Base-by-base conservation (phyloP, 208 protist species). In the Leishmania guyanensis region DNA sequence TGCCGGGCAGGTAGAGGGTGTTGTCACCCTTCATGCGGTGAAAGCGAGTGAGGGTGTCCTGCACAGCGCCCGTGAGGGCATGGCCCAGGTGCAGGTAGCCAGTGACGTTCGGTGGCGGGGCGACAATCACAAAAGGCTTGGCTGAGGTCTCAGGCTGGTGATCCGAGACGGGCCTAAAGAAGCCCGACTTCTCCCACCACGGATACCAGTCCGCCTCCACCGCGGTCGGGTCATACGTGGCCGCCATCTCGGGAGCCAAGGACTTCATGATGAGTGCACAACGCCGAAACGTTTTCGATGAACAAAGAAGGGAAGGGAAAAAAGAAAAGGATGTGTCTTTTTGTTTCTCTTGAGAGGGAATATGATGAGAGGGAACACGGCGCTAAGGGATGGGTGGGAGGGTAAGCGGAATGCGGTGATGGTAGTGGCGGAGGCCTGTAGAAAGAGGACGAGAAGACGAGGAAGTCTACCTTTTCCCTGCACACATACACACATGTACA, bases 31-130 rank as follows among this genome's bases (percentile, higher is more conserved):
- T 90, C 99, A 99, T 99, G 66, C 98, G 91, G 72, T 99, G 94
- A 88, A 96, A 99, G 82, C 99, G 95, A 43, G 93, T 93, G 48
- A 99, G 85, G n/a, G 94, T 91, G 89, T 99, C 99, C 91, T 99
- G 97, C 81, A 99, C 93, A 22, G 96, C 89, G 26, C 92, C 94
- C 10, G 98, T 99, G 22, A 99, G 91, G 17, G 99, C 99, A 89
- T 99, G 99, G 39, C 99, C 99, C 43, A 99, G 90, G 87, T 99
- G 99, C 20, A 99, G 93, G 60, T 92, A 89, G 22, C 99, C 99
- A 9, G 99, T 99, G 46, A 99, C 99, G 86, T 99, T 99, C 20
- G 99, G 99, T 70, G 99, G 99, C 68, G 99, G 99, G 50, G 99
- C 94, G 36, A 99, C 90, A 79, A 99, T 99, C 20, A 98, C 92